phyloP scores from a whole-genome alignment of 306 rosid genomes.

The Vigna unguiculata region DNA sequence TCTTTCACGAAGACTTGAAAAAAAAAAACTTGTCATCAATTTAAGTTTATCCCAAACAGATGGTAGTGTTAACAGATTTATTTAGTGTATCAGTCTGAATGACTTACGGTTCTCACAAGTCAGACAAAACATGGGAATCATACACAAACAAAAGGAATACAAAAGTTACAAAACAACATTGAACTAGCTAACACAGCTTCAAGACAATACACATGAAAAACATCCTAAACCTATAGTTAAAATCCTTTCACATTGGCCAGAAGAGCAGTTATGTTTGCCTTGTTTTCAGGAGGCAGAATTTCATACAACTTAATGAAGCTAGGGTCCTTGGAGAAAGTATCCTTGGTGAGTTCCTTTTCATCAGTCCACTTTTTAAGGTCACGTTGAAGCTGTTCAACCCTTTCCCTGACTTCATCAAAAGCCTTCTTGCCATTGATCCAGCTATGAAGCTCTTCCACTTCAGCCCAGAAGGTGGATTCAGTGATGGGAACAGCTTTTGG shows the following conservation, averaged over 20 bases:
- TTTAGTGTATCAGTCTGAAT: not conserved
- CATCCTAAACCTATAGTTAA: not conserved
- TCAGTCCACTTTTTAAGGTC: constrained; percentile 53
- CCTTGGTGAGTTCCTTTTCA: constrained; percentile 9
- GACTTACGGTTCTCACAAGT: constrained; percentile 9
- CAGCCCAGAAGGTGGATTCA: constrained; percentile 78
- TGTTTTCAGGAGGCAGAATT: constrained; percentile 49
- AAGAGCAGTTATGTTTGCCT: constrained; percentile 32
- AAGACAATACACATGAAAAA: not conserved
- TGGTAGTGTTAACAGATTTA: not conserved
- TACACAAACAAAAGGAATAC: not conserved
- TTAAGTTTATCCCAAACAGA: not conserved
- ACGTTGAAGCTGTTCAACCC: constrained; percentile 43
- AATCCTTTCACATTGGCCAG: not conserved
- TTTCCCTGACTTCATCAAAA: not conserved
- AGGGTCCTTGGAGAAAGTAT: constrained; percentile 58
- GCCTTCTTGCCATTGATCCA: constrained; percentile 32
- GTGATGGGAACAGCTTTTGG: constrained; percentile 31
- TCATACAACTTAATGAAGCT: constrained; percentile 61
- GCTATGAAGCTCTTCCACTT: constrained; percentile 68
- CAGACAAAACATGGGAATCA: not conserved
- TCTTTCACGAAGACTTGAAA: too few relatives aligned
- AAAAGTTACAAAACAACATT: not conserved
- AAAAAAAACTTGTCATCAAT: not conserved
- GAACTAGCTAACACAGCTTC: not conserved